Conservation (phyloP, 441 rosid genomes). For the Populus hybrid region DNA sequence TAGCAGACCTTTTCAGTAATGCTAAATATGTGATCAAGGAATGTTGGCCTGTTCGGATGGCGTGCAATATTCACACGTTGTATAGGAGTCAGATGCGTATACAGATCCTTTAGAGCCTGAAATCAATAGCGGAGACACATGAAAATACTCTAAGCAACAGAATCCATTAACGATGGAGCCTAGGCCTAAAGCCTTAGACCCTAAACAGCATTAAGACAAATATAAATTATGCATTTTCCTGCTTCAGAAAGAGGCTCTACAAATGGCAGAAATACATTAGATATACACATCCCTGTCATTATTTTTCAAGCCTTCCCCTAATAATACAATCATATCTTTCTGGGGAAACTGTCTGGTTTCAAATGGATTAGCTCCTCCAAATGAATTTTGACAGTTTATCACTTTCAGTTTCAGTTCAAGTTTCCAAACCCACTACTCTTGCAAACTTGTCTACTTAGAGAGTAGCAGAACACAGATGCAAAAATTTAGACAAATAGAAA, state of each 20-base stretch:
- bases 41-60: conserved; percentile 95
- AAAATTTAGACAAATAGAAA: not conserved
- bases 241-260: not conserved
- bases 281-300: not conserved
- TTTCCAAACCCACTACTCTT: not conserved
- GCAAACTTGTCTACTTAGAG: not conserved
- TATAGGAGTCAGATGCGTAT: conserved; percentile 74
- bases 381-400: not conserved
- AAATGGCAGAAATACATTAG: not conserved
- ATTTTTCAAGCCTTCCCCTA: not conserved
- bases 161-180: not conserved
- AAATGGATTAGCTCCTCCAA: not conserved
- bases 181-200: conserved; percentile 3
- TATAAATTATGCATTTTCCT: not conserved
- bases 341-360: not conserved
- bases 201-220: not conserved
- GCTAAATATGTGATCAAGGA: conserved; percentile 86
- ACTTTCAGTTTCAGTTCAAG: not conserved
- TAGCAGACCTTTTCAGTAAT: conserved; percentile 84
- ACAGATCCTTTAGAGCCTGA: conserved; percentile 80
- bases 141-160: conserved; percentile 2
- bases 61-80: conserved; percentile 94
- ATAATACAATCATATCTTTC: not conserved
- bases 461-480: not conserved
- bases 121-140: conserved; percentile 9